Base-by-base conservation (phyloP, 257 asterid species). In the Forsythia viridissima region DNA sequence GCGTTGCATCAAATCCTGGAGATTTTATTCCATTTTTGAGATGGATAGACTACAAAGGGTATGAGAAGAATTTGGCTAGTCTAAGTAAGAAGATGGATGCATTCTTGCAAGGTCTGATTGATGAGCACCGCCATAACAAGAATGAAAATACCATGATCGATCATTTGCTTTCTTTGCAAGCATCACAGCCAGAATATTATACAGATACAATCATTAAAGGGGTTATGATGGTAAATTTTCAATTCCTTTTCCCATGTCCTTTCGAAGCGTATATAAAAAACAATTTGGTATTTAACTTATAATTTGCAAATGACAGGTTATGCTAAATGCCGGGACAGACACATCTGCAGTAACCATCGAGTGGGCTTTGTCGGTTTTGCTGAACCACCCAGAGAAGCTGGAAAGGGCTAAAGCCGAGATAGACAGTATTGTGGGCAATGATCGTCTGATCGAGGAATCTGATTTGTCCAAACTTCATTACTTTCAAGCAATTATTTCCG, bases 321-420 rank as follows among this genome's bases (percentile, higher is more conserved):
- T 89, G 90, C 48, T 91, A 72, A 66, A 83, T 0, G 93, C 87
- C 0, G 92, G 96, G 11, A 85, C 89, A 10, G 90, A 89, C 80
- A 87, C 96, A 1, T 82, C 94, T 40, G 59, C 92, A 0, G 87
- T 76, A 72, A 91, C 91, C 1, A 40, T 91, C 4, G 93, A 92
- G 82, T 91, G 96, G 93, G 94, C 93, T 1, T 86, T 91, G 86
- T 79, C 93, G 0, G 85, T 80, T 37, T 73, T 92, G 42, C 89
- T 92, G 13, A 91, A 91, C 81, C 84, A 90, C 79, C 96, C 92
- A 0, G 84, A 84, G 5, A 83, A 79, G 75, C n/a, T 89, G 41
- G 77, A 86, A 6, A 89, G 84, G 82, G 94, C 94, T 12, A 86
- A 85, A 83, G 77, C 68, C 1, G 97, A 93, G 78, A 36, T 93